Evolutionary conservation across 1,139 yeast genomes (phyloP).

Genomic region (Taphrina flavorubra): DNA sequence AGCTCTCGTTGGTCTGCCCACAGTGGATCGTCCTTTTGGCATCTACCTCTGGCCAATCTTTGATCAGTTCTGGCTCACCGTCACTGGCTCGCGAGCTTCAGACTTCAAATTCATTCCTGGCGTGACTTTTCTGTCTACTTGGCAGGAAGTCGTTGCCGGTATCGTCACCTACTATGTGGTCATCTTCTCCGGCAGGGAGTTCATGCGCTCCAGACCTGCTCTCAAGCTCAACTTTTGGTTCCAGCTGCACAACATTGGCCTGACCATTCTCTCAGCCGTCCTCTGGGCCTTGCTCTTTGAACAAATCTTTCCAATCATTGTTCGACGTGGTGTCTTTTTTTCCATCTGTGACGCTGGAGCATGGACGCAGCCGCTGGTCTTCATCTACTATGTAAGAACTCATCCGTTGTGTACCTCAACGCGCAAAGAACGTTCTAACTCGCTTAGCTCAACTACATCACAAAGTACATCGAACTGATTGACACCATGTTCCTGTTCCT

Average conservation of each 20-base stretch:
- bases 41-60: constrained; percentile 79
- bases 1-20: constrained; percentile 51
- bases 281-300: constrained; percentile 75
- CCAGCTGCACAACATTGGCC: constrained; percentile 78
- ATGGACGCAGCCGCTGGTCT: constrained; percentile 84
- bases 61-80: constrained; percentile 60
- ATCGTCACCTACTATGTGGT: constrained; percentile 73
- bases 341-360: constrained; percentile 82
- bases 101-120: constrained; percentile 73
- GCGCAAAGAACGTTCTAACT: not conserved
- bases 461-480: constrained; percentile 72
- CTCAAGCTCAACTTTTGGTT: constrained; percentile 73
- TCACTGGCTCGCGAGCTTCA: constrained; percentile 66
- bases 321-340: constrained; percentile 76
- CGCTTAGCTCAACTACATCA: constrained; percentile 40
- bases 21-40: constrained; percentile 86
- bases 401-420: not conserved
- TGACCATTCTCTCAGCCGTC: constrained; percentile 72
- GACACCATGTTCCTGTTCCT: constrained; percentile 92
- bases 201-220: constrained; percentile 64
- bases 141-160: constrained; percentile 66
- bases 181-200: constrained; percentile 80
- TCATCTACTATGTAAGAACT: constrained; percentile 62
- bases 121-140: constrained; percentile 59
- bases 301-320: constrained; percentile 82